phyloP scores from a whole-genome alignment of 202 grass and related monocot species.

The Hordeum pubiflorum region DNA sequence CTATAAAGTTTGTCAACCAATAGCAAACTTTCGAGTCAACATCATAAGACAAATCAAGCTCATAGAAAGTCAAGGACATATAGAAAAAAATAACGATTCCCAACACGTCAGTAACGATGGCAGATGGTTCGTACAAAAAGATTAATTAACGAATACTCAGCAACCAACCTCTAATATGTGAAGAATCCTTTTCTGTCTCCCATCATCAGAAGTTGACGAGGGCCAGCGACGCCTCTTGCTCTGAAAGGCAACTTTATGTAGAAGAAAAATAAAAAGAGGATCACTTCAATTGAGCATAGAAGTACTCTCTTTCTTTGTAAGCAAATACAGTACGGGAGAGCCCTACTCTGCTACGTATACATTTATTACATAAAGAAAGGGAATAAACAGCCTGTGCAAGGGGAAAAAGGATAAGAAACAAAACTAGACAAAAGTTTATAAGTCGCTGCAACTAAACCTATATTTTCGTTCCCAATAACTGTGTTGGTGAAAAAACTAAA shows the following conservation, averaged over 20 bases:
- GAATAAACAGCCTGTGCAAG: background rate
- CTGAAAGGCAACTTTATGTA: constrained; percentile 26
- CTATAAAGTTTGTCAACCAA: constrained; percentile 15
- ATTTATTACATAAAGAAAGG: background rate
- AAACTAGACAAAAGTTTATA: background rate
- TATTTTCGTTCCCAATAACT: background rate
- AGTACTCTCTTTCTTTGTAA: background rate
- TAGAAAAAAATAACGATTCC: background rate
- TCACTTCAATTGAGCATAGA: background rate
- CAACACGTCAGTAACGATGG: background rate
- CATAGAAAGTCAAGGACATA: background rate
- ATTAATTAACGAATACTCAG: constrained; percentile 10
- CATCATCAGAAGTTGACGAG: constrained; percentile 42
- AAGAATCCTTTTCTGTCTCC: constrained; percentile 64
- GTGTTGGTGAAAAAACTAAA: background rate
- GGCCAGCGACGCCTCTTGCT: constrained; percentile 30
- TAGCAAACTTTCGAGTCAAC: background rate
- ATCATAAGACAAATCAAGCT: background rate
- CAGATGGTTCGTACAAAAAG: constrained; percentile 18
- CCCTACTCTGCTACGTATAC: background rate
- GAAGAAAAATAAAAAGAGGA: constrained; percentile 12
- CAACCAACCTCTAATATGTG: constrained; percentile 57
- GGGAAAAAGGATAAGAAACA: background rate
- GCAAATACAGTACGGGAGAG: background rate
- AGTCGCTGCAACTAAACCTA: background rate